A percentile compares a stretch with the other conserved stretches of the same genome.
Conservation (phyloP, 1,284 basidiomycete species). For the Fomitiporia mediterranea region DNA sequence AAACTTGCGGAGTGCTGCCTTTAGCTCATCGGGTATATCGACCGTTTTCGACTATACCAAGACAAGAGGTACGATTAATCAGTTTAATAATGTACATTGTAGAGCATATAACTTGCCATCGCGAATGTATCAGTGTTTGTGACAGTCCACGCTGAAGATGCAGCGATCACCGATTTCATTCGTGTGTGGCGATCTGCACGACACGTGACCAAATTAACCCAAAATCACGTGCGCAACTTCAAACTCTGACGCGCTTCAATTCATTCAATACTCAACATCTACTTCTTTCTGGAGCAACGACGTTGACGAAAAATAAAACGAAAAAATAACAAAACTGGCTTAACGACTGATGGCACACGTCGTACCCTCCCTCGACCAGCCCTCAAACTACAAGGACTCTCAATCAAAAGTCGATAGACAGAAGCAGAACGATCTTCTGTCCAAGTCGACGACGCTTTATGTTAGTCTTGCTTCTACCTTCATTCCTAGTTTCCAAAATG, state of each 20-base stretch:
- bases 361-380: constrained; percentile 80
- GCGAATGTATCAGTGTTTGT: background rate
- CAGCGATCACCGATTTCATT: background rate
- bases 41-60: constrained; percentile 15
- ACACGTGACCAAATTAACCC: constrained; percentile 3
- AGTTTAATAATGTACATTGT: too few relatives aligned
- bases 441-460: constrained; percentile 74
- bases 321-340: too few relatives aligned
- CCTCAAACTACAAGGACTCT: constrained; percentile 93
- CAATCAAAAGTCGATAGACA: constrained; percentile 71
- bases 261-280: too few relatives aligned
- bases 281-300: too few relatives aligned
- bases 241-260: too few relatives aligned
- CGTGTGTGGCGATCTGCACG: background rate
- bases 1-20: constrained; percentile 77
- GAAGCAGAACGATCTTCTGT: constrained; percentile 64
- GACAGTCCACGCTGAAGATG: background rate
- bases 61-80: background rate
- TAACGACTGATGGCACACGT: constrained; percentile 81
- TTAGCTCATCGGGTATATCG: constrained; percentile 66
- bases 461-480: constrained; percentile 36
- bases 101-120: background rate
- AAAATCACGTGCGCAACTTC: too few relatives aligned
- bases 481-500: background rate
- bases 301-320: too few relatives aligned